These are phyloP conservation scores for Bifiguratus adelaidae DNA, from an alignment of 192 early-diverging fungal genomes.

Conservation along the genomic window DNA sequence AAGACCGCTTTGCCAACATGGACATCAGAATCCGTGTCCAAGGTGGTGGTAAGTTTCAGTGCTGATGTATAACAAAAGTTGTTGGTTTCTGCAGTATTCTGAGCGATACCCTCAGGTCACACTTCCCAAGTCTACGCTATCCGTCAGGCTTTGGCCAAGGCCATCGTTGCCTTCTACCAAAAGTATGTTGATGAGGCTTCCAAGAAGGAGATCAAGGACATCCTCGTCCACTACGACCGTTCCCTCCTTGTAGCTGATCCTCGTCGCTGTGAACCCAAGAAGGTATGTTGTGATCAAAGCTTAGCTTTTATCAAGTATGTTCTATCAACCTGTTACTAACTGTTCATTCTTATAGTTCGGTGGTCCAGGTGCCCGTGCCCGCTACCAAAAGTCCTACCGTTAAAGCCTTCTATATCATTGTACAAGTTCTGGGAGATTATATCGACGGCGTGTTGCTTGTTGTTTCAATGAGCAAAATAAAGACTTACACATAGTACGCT, in stretches of 20 bases:
- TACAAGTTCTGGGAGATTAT: no score
- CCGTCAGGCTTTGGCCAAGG: constrained; percentile 98
- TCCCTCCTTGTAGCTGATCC: constrained; percentile 97
- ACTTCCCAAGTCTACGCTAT: constrained; percentile 97
- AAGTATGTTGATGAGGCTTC: constrained; percentile 99
- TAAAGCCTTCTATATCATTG: no score
- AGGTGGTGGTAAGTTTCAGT: constrained; percentile 68
- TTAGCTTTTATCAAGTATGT: not conserved
- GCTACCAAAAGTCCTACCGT: constrained; percentile 89
- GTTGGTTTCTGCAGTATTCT: not conserved
- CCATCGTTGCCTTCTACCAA: constrained; percentile 98
- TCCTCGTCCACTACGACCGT: constrained; percentile 85
- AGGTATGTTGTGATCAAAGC: constrained; percentile 15
- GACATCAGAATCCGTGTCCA: constrained; percentile 96
- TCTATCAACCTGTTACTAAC: not conserved
- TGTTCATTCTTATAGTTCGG: constrained; percentile 54
- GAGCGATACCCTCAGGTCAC: constrained; percentile 36
- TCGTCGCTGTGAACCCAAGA: constrained; percentile 99
- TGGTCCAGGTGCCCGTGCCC: constrained; percentile 96
- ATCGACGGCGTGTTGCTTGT: not conserved
- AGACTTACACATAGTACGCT: no score
- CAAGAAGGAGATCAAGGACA: constrained; percentile 99
- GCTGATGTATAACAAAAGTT: not conserved
- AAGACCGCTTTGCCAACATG: constrained; percentile 91
- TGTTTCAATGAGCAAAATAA: not conserved